A percentile compares a stretch with the other conserved stretches of the same genome.
These are phyloP conservation scores for Dianthus caryophyllus DNA, from an alignment of 148 eudicot genomes.

Conservation along the genomic window DNA sequence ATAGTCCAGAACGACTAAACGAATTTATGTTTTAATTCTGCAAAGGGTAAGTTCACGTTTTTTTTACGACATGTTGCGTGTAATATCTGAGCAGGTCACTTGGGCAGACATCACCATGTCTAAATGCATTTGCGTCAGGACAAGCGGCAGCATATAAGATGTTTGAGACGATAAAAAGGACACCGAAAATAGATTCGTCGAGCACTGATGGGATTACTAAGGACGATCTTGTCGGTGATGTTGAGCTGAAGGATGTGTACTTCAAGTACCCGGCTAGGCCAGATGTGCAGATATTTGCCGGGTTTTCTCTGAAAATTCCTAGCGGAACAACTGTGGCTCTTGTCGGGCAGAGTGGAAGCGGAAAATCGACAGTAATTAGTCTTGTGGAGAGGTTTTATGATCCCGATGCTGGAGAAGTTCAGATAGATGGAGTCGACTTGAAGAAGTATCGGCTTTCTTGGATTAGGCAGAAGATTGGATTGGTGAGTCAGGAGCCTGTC, in stretches of 20 bases:
- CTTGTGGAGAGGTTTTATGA: conserved; percentile 81
- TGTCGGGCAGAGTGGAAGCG: conserved; percentile 95
- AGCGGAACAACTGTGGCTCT: conserved; percentile 65
- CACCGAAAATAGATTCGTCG: conserved; percentile 59
- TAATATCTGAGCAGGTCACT: conserved; percentile 44
- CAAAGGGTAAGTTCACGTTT: neutral
- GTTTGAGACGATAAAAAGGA: conserved; percentile 68
- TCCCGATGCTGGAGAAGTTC: conserved; percentile 67
- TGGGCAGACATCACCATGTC: conserved; percentile 65
- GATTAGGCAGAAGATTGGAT: conserved; percentile 73
- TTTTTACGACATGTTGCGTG: neutral
- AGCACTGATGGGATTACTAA: conserved; percentile 43
- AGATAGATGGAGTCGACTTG: conserved; percentile 65
- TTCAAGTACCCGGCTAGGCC: conserved; percentile 83
- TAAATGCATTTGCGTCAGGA: conserved; percentile 76
- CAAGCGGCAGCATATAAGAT: conserved; percentile 89
- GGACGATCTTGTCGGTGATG: conserved; percentile 61
- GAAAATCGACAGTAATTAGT: conserved; percentile 79
- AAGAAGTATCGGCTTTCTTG: conserved; percentile 52
- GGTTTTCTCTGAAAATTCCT: conserved; percentile 52
- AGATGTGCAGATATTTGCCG: conserved; percentile 63
- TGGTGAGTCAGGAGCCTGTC: conserved; percentile 82
- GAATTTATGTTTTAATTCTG: neutral
- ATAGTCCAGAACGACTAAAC: neutral
- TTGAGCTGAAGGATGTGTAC: conserved; percentile 60